Evolutionary conservation across 768 basidiomycete species (phyloP), one percentile per base, ranked within the genome.

Genomic region (Zangia roseola): DNA sequence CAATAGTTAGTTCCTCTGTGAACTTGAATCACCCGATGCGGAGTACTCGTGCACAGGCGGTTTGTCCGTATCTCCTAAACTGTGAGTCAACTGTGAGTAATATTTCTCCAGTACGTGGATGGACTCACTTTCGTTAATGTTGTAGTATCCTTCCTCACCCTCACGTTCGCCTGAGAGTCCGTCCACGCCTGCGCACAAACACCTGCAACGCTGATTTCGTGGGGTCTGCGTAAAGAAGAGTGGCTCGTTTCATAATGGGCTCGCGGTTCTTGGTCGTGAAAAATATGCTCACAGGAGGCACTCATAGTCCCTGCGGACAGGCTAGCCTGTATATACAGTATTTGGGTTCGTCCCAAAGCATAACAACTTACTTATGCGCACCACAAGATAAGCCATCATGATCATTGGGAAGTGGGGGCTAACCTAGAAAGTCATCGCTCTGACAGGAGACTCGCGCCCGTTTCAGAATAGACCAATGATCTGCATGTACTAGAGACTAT

Each of bases 1-100:
- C 74, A 74, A 64, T 93, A 94, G 60, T 86, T 90, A 12, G 78
- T 72, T 8, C 83, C 80, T 51, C 74, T 69, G 58, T 97, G 92
- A 4, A 95, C 73, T n/a, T n/a, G n/a, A n/a, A n/a, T n/a, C 6
- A 97, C 94, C 4, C 91, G 79, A 67, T 95, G 94, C n/a, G 94
- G 72, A 0, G 94, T 94, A 34, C 91, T 88, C 47, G 75, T 80
- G 73, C 94, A 97, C 41, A 94, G 65, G 0, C 93, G 92, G 53
- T 86, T 83, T 6, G 88, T 85, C 92, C 92, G 94, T 39, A 85
- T 77, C 74, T 94, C 88, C 88, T 91, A 93, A 91, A 93, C 87
- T 89, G 54, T n/a, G n/a, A n/a, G 35, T 37, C 10, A 12, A 37
- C 17, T 12, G 49, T 56, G 16, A 60, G 40, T 28, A 12, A 19